These are phyloP conservation scores for Boletus reticuloceps DNA, from an alignment of 768 basidiomycete genomes.

Conservation along the genomic window DNA sequence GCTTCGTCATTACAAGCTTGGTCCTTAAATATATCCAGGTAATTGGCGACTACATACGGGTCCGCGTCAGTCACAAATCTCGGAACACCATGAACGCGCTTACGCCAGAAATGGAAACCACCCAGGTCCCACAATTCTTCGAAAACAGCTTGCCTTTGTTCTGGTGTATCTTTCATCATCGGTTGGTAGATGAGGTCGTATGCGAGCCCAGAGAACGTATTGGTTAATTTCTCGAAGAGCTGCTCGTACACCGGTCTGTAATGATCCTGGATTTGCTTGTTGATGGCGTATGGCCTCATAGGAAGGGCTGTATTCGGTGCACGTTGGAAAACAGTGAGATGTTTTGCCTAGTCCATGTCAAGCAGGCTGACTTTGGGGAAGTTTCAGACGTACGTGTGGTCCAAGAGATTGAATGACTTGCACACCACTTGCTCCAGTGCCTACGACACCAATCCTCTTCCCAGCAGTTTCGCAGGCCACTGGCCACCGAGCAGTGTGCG, in stretches of 20 bases:
- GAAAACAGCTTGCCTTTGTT: slow-evolving; percentile 4
- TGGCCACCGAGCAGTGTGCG: slow-evolving; percentile 8
- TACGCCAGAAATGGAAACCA: slow-evolving; percentile 4
- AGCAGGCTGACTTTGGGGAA: neutral
- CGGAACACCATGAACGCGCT: neutral
- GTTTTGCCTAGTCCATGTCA: neutral
- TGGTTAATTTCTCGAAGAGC: slow-evolving; percentile 1
- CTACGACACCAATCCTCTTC: slow-evolving; percentile 10
- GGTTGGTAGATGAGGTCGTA: slow-evolving; percentile 6
- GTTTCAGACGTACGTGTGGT: neutral
- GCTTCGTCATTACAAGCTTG: slow-evolving; percentile 8
- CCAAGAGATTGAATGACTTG: slow-evolving; percentile 7
- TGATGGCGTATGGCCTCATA: slow-evolving; percentile 1
- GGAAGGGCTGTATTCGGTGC: slow-evolving; percentile 8
- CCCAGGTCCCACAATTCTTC: slow-evolving; percentile 7
- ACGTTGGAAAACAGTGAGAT: slow-evolving; percentile 11
- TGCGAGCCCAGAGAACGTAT: neutral
- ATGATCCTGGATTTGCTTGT: slow-evolving; percentile 10
- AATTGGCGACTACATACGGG: slow-evolving; percentile 2
- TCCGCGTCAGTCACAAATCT: neutral
- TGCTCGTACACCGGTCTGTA: slow-evolving; percentile 5
- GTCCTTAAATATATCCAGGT: neutral
- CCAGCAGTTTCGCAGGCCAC: neutral
- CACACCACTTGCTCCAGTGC: slow-evolving; percentile 7
- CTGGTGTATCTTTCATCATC: slow-evolving; percentile 5